Conservation (phyloP, 2,329 filamentous ascomycete genomes). For the Venturia carpophila region DNA sequence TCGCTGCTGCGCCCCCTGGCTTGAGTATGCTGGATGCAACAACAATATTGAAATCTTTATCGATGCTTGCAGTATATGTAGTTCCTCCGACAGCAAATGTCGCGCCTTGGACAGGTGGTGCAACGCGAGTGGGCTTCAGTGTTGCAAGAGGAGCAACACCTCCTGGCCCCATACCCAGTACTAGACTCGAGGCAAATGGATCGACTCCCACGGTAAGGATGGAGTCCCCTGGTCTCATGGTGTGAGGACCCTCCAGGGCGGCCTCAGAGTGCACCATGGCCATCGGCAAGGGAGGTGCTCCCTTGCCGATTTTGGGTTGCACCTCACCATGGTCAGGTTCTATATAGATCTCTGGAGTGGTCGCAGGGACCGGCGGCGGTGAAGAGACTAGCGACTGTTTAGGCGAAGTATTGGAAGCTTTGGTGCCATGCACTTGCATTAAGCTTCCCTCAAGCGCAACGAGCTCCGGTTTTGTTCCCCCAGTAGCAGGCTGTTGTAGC, state of each 20-base stretch:
- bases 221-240: conserved; percentile 8
- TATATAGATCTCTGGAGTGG: not conserved
- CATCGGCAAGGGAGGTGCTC: conserved; percentile 7
- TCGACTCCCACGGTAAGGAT: conserved; percentile 1
- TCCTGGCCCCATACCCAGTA: not conserved
- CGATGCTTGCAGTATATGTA: conserved; percentile 13
- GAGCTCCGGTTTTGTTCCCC: not conserved
- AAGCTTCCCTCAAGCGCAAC: not conserved
- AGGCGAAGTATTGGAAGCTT: not conserved
- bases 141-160: not conserved
- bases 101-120: conserved; percentile 13
- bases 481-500: not conserved
- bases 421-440: not conserved
- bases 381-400: not conserved
- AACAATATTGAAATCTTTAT: conserved; percentile 13
- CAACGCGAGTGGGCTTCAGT: not conserved
- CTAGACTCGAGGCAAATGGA: not conserved
- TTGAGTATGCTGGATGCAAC: conserved; percentile 9
- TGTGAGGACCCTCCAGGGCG: conserved; percentile 14
- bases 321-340: not conserved
- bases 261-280: conserved; percentile 16
- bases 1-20: conserved; percentile 12
- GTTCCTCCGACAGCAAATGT: conserved; percentile 14
- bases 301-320: not conserved
- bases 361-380: not conserved